Base-by-base conservation (phyloP, 163 green algal species). In the Chloromonas sp. region DNA sequence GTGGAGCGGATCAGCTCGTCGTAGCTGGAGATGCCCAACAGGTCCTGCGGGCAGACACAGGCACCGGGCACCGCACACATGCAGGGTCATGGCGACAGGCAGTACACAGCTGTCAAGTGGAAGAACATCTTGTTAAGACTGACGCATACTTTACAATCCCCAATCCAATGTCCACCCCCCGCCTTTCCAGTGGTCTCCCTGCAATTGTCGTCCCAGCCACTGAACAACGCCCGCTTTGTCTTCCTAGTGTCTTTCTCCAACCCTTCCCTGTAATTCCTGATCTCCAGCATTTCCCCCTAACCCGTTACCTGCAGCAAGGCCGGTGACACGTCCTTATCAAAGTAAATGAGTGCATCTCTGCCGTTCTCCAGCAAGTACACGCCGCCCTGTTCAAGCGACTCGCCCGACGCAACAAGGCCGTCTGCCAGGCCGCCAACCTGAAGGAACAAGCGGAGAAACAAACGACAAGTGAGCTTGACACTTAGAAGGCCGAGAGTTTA, bases 331-430 rank as follows among this genome's bases (percentile, higher is more conserved):
- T 87, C 81, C 79, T 90, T 91, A 83, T 95, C 95, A 60, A 98
- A 81, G 87, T 93, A 97, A 2, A 98, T 58, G 57, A 90, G 81
- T 61, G 89, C 81, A 83, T 93, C 89, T 62, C 81, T 78, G 15
- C 96, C 96, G 83, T 98, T 98, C 89, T 98, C 96, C 81, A 98
- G 86, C 81, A 99, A 88, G 89, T 94, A 99, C 57, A 99, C 82
- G 15, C 96, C 95, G 0, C 95, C 91, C 0, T 87, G 71, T 61
- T 98, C 92, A 14, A 99, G 88, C 78, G 15, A 58, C 81, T 84
- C 81, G 3, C 11, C 36, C 14, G 15, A 66, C 13, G 62, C 61
- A 11, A 86, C 83, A 74, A 71, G 3, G 8, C 83, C 83, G 13
- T 86, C 83, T 13, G 66, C 66, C 79, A 87, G 2, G 57, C 60